Base-by-base conservation (phyloP, 2,329 filamentous ascomycete species). In the Phialemonium atrogriseum region DNA sequence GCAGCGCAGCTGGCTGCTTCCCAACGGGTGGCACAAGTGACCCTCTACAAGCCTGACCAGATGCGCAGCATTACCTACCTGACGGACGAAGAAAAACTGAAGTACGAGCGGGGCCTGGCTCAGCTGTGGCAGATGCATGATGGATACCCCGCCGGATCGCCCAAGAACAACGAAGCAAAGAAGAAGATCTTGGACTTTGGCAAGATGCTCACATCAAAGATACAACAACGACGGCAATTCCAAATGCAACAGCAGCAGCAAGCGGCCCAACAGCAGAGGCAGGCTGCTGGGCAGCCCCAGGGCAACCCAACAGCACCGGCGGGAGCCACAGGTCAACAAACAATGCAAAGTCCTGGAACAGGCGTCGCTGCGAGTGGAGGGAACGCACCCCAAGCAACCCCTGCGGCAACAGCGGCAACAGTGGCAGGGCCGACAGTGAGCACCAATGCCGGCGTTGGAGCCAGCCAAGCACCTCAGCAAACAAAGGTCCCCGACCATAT, bases 161-260 rank as follows among this genome's bases (percentile, higher is more conserved):
- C 46, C 1, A 62, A 68, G 14, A 65, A 77, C 27, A 50, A 60
- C 15, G 56, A 59, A 0, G 73, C 75, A 0, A 67, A 65, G 40
- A 62, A 64, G 24, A 79, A 77, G 54, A 70, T 80, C 14, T 51
- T 58, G 6, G 73, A 79, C 7, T 80, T 80, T 46, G 73, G 74
- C 0, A 63, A 63, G 25, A 75, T 73, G 52, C 60, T 80, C 3
- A 52, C 63, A 4, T 51, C 50, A 0, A 78, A 76, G 50, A 60
- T 75, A 2, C 56, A 58, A 30, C 51, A 54, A 7, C 52, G 56
- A 17, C 51, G 54, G 27, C 50, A 55, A 11, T 46, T 50, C 21
- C 45, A 50, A 18, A 46, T 47, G 17, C 46, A 51, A 21, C 41
- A 45, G 26, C 43, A 46, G 13, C 29, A 29, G 7, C 39, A 36